These are phyloP conservation scores for Irineochytrium annulatum DNA, from an alignment of 192 early-diverging fungal genomes.

Conservation along the genomic window DNA sequence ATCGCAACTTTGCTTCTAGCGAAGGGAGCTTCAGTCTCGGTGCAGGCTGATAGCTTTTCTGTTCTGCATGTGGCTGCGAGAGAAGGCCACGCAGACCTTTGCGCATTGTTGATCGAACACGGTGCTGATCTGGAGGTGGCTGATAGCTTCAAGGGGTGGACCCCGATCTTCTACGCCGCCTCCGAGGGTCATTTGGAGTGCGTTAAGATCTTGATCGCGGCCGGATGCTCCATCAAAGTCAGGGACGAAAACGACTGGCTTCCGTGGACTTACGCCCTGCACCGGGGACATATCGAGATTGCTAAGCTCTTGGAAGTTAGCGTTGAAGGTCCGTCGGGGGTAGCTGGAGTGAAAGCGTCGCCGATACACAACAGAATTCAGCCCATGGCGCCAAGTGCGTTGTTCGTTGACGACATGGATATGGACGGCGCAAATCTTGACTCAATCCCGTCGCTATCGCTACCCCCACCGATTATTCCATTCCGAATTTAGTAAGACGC, in stretches of 20 bases:
- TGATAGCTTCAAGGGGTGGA: slow-evolving; percentile 94
- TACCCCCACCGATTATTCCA: slow-evolving; percentile 97
- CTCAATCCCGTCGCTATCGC: slow-evolving; percentile 79
- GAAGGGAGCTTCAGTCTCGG: slow-evolving; percentile 64
- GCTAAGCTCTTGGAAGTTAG: slow-evolving; percentile 36
- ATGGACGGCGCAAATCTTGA: slow-evolving; percentile 54
- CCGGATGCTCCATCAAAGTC: slow-evolving; percentile 67
- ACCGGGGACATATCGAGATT: slow-evolving; percentile 47
- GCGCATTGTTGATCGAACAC: slow-evolving; percentile 67
- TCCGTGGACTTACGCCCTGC: slow-evolving; percentile 77
- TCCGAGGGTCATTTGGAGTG: slow-evolving; percentile 84
- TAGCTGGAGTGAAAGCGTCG: neutral
- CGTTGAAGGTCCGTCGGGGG: slow-evolving; percentile 1
- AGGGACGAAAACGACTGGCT: slow-evolving; percentile 82
- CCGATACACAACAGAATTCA: slow-evolving; percentile 11
- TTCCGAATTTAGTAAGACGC: slow-evolving; percentile 82
- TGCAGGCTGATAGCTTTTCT: slow-evolving; percentile 68
- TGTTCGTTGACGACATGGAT: slow-evolving; percentile 64
- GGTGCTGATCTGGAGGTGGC: slow-evolving; percentile 69
- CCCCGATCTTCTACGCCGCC: slow-evolving; percentile 93
- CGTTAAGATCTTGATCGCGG: slow-evolving; percentile 72
- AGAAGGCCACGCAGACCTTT: slow-evolving; percentile 72
- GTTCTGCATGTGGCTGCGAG: slow-evolving; percentile 86
- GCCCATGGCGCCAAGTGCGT: slow-evolving; percentile 45
- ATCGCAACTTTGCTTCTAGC: slow-evolving; percentile 79